A percentile compares a stretch with the other conserved stretches of the same genome.
Conservation (phyloP, 1,284 basidiomycete species). For the Moesziomyces parantarcticus region DNA sequence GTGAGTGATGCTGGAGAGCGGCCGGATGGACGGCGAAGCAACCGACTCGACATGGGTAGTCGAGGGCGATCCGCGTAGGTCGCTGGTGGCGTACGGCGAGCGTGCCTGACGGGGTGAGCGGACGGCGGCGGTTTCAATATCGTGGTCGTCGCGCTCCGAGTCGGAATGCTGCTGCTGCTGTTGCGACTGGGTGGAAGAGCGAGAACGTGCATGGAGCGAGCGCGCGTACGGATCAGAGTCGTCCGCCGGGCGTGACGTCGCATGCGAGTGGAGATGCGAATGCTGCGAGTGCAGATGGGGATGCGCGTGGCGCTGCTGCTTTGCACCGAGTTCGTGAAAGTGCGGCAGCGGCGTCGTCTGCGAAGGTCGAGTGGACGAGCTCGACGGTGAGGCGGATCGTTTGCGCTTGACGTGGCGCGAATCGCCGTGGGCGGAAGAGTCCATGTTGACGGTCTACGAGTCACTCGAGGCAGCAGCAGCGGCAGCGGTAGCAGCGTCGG, state of each 20-base stretch:
- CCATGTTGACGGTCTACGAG: conserved; percentile 4
- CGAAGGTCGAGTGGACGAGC: background rate
- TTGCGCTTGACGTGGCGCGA: conserved; percentile 22
- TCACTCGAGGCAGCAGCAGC: background rate
- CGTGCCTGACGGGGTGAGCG: conserved; percentile 34
- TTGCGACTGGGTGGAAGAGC: conserved; percentile 23
- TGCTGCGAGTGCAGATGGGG: conserved; percentile 5
- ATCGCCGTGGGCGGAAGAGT: background rate
- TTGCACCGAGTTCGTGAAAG: conserved; percentile 16
- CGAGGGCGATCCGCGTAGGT: conserved; percentile 35
- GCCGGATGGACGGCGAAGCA: conserved; percentile 15
- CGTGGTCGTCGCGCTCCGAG: conserved; percentile 19
- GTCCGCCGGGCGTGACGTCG: conserved; percentile 3
- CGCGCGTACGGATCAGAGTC: conserved; percentile 14
- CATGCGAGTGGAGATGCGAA: conserved; percentile 13
- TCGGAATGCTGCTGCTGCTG: conserved; percentile 25
- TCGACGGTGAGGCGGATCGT: conserved; percentile 22
- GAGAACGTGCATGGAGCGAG: conserved; percentile 25
- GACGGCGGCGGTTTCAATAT: conserved; percentile 9
- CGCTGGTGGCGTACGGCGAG: conserved; percentile 36
- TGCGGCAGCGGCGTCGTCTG: conserved; percentile 18
- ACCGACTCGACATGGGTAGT: conserved; percentile 4
- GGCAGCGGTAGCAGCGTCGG: background rate
- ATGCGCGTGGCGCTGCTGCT: conserved; percentile 13
- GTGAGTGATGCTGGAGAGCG: conserved; percentile 15